A percentile compares a stretch with the other conserved stretches of the same genome.
Conservation (phyloP, 495 filamentous ascomycete genomes). For the Daldinia grandis region DNA sequence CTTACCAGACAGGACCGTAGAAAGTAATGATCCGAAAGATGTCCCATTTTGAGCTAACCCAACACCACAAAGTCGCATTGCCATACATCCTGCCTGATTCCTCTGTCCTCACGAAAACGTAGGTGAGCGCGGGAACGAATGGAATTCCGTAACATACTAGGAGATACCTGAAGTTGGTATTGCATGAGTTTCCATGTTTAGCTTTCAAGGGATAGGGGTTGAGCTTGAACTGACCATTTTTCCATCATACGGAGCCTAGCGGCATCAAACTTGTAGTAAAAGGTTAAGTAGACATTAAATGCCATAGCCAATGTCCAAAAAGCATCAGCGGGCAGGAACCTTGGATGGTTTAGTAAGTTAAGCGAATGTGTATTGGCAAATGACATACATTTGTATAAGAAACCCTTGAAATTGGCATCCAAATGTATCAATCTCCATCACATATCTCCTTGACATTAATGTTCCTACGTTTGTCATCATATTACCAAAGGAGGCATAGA, state of each 20-base stretch:
- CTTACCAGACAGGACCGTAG: constrained; percentile 84
- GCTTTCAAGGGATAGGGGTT: background rate
- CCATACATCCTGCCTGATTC: constrained; percentile 79
- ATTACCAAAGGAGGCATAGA: constrained; percentile 87
- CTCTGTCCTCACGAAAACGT: constrained; percentile 66
- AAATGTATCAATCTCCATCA: constrained; percentile 54
- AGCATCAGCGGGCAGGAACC: constrained; percentile 82
- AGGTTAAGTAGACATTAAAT: constrained; percentile 85
- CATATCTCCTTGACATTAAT: constrained; percentile 71
- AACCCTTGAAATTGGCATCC: constrained; percentile 82
- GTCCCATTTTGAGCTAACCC: constrained; percentile 73
- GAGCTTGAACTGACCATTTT: constrained; percentile 50
- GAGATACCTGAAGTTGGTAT: constrained; percentile 58
- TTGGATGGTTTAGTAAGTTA: constrained; percentile 46
- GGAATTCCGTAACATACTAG: constrained; percentile 79
- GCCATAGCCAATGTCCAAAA: constrained; percentile 88
- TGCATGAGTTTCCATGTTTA: background rate
- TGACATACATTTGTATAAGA: constrained; percentile 71
- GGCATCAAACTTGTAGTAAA: constrained; percentile 79
- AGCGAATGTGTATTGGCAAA: background rate
- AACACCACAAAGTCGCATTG: constrained; percentile 85
- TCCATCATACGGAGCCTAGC: constrained; percentile 73
- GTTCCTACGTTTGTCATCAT: constrained; percentile 82
- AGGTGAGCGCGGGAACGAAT: constrained; percentile 72
- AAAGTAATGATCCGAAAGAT: constrained; percentile 78